phyloP scores from a whole-genome alignment of 1,284 basidiomycete species.

The Phaffia rhodozyma region DNA sequence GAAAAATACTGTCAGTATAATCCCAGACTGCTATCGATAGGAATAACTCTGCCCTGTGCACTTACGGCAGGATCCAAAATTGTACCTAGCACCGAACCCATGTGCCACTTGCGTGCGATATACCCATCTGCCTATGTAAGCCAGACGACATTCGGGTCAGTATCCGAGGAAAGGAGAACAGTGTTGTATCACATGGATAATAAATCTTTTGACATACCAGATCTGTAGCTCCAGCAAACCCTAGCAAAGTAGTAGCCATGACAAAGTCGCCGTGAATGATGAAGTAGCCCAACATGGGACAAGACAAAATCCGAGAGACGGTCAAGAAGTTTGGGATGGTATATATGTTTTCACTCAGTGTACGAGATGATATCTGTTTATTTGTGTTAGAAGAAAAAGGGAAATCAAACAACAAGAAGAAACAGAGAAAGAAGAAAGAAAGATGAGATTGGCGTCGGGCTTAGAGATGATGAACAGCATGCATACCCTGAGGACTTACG shows the following conservation, averaged over 20 bases:
- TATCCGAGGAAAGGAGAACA: not conserved
- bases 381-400: too few relatives aligned
- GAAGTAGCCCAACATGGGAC: constrained; percentile 83
- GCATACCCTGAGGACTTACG: too few relatives aligned
- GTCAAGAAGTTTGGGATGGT: constrained; percentile 90
- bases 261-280: constrained; percentile 73
- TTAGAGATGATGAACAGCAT: too few relatives aligned
- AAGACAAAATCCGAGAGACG: constrained; percentile 68
- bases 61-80: constrained; percentile 75
- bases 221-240: constrained; percentile 82
- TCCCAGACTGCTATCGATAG: not conserved
- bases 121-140: constrained; percentile 69
- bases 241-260: constrained; percentile 66
- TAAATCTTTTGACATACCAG: constrained; percentile 46
- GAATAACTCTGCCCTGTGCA: not conserved
- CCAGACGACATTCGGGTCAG: constrained; percentile 8
- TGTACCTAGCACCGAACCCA: constrained; percentile 78
- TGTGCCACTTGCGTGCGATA: constrained; percentile 71
- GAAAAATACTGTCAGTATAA: not conserved
- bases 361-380: too few relatives aligned
- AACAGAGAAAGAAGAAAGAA: too few relatives aligned
- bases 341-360: constrained; percentile 38
- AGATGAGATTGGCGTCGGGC: too few relatives aligned
- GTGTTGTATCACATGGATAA: not conserved
- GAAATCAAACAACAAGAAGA: too few relatives aligned